These are phyloP conservation scores for Trametes cingulata DNA, from an alignment of 768 basidiomycete genomes.

Conservation along the genomic window DNA sequence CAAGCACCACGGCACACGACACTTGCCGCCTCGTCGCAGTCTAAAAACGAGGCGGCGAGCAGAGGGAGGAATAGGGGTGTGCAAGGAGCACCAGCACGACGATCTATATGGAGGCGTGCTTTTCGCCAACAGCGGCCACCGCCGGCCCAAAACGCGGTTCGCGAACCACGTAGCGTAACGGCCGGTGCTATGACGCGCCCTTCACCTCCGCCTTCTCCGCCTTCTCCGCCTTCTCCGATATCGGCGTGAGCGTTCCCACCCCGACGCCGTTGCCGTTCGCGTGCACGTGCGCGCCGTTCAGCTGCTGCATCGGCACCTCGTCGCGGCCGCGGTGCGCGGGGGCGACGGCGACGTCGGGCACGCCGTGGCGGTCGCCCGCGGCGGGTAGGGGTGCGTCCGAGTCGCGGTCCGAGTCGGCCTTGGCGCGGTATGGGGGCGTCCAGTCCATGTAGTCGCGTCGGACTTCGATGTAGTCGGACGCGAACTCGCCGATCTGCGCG, in stretches of 20 bases:
- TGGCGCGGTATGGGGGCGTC: conserved; percentile 36
- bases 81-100: too few species aligned
- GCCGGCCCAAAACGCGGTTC: too few species aligned
- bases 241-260: conserved; percentile 3
- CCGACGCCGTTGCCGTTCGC: neutral
- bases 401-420: conserved; percentile 9
- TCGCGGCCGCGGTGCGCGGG: neutral
- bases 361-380: conserved; percentile 35
- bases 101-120: too few species aligned
- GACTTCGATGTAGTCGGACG: conserved; percentile 56
- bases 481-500: conserved; percentile 53
- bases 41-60: too few species aligned
- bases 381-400: conserved; percentile 21
- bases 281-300: neutral
- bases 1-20: too few species aligned
- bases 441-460: conserved; percentile 65
- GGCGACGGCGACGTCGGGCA: conserved; percentile 20
- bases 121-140: too few species aligned
- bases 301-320: neutral
- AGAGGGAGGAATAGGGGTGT: too few species aligned
- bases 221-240: conserved; percentile 18
- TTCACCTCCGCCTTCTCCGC: conserved; percentile 15
- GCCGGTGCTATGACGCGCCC: conserved; percentile 1
- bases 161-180: too few species aligned
- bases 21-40: too few species aligned